Conservation (phyloP, 768 basidiomycete genomes). For the Macrolepiota dolichaula region DNA sequence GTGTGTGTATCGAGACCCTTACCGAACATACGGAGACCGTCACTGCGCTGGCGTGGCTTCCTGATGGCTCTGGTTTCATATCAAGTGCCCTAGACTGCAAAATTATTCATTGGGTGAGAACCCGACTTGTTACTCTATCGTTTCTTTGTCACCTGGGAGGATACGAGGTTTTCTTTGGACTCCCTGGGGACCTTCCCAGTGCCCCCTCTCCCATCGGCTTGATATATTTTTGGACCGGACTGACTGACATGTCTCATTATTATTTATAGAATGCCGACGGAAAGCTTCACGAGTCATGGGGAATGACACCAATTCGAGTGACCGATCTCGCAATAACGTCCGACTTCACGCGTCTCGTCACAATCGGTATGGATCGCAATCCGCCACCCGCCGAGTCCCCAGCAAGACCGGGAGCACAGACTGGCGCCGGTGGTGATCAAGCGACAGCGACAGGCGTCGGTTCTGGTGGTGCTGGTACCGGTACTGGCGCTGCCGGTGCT, state of each 20-base stretch:
- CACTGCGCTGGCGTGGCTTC: conserved; percentile 83
- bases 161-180: background rate
- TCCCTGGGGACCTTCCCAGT: background rate
- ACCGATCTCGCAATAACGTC: conserved; percentile 86
- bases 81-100: conserved; percentile 85
- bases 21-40: conserved; percentile 80
- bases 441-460: conserved; percentile 5
- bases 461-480: conserved; percentile 21
- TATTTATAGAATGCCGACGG: conserved; percentile 67
- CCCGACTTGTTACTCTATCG: conserved; percentile 5
- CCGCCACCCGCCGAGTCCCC: conserved; percentile 8
- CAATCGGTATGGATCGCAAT: conserved; percentile 63
- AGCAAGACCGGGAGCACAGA: conserved; percentile 15
- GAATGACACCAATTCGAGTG: conserved; percentile 70
- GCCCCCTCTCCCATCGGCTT: background rate
- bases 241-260: conserved; percentile 10
- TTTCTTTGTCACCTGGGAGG: conserved; percentile 6
- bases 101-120: conserved; percentile 77
- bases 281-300: conserved; percentile 67
- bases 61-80: conserved; percentile 86
- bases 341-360: conserved; percentile 78
- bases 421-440: conserved; percentile 26
- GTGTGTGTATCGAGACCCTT: conserved; percentile 62
- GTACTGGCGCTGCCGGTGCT: conserved; percentile 19
- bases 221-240: background rate